Base-by-base conservation (phyloP, 2,329 filamentous ascomycete species). In the Colletotrichum plurivorum region DNA sequence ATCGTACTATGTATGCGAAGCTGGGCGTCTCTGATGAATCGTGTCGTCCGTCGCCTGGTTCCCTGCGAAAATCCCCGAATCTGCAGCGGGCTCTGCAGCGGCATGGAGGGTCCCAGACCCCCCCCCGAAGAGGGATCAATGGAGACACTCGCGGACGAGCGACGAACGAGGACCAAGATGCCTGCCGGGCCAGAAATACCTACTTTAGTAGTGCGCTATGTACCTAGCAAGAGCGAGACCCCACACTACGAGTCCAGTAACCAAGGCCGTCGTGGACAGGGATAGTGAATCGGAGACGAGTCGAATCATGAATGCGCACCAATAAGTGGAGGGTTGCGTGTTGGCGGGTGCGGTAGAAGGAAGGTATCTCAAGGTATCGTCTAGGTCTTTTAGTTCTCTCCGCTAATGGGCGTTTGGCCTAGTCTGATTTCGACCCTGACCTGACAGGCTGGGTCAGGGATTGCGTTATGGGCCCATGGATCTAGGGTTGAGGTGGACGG, bases 41-140 rank as follows among this genome's bases (percentile, higher is more conserved):
- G 48, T 54, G 58, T 59, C 53, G 48, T 54, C 60, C 53, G 56
- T 39, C 55, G 9, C 36, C 36, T 65, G 18, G 41, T 48, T 58
- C 65, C 65, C 65, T 68, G 65, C 60, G 65, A 54, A 68, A 65
- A 68, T 68, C 65, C 57, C 65, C 54, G 60, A 68, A 39, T 68
- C 65, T 65, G 65, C 65, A 68, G 65, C 65, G 65, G 60, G 48
- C 65, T 68, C 60, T 64, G 65, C 65, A 68, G 60, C 65, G 61
- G 65, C 39, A 64, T 58, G 48, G 65, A 59, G 59, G 60, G 65
- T 68, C 65, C 64, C 60, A 54, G 46, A 61, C 46, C 54, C 60
- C 46, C 54, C 60, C 64, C 61, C 51, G 46, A 36, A 39, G 58
- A 31, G 65, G 43, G 25, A 60, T 39, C 53, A 2, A 68, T 68